Base-by-base conservation (phyloP, 495 filamentous ascomycete genomes). In the Podospora pseudocomata region DNA sequence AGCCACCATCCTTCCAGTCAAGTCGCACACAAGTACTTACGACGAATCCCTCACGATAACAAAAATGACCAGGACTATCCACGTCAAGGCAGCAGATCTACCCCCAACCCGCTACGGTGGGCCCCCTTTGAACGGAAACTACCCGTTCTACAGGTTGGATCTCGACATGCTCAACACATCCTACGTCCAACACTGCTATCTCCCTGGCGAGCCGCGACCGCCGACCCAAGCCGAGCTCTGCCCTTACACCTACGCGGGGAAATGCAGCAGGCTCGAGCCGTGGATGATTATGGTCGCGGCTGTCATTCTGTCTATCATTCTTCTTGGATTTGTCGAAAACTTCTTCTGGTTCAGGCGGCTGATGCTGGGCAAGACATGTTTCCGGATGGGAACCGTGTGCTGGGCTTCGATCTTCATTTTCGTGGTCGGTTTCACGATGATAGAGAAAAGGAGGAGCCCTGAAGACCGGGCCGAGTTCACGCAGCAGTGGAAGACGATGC, bases 281-380 rank as follows among this genome's bases (percentile, higher is more conserved):
- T 69, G 79, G 60, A 74, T 79, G 4, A 74, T 85, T 57, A 80
- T 82, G 49, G 63, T 75, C 9, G 71, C 77, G 7, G 66, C 82
- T 16, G 75, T 83, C 60, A 66, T 82, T 6, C 77, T 80, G 6
- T 60, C 82, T 3, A 72, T 81, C 65, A 78, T 86, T 66, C 56
- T 86, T 23, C 70, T 81, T 16, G 84, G 84, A 32, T 80, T 86
- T 70, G 56, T 83, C 60, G 83, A 86, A 68, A 78, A 75, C 61
- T 86, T 75, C 71, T 67, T 83, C 56, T 83, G 82, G 65, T 86
- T 86, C 76, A 80, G 82, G 44, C 79, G 82, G 5, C 72, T 86
- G 67, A 85, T 85, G 83, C 75, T 78, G 1, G 84, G 84, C 34
- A 80, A 79, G 76, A 76, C 80, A 32, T 77, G 80, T 0, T 79